phyloP scores from a whole-genome alignment of 805 yeast species.

The Metschnikowia shivogae region DNA sequence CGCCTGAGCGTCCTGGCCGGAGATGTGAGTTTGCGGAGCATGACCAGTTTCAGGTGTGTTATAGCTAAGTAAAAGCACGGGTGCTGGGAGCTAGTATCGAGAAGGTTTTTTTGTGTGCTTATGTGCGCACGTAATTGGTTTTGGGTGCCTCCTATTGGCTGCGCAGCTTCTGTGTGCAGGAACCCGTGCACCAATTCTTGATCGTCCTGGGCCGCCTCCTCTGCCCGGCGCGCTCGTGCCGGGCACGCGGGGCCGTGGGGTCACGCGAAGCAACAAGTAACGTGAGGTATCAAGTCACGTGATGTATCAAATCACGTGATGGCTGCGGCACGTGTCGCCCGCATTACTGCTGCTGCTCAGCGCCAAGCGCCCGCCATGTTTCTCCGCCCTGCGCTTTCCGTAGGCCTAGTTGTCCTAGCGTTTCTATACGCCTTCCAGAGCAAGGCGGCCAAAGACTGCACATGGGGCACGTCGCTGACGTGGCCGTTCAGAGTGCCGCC shows the following conservation, averaged over 20 bases:
- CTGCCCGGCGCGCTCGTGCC: not conserved
- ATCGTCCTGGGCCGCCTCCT: not conserved
- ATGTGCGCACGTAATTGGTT: constrained; percentile 13
- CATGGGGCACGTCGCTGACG: not conserved
- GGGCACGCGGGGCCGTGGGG: not conserved
- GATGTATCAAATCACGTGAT: no score
- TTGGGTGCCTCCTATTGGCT: constrained; percentile 17
- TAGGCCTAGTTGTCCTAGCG: not conserved
- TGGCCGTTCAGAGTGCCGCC: not conserved
- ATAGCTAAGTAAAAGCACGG: not conserved
- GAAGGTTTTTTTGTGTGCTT: constrained; percentile 9
- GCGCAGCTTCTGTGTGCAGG: not conserved
- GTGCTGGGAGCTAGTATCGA: constrained; percentile 1
- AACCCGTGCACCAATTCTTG: not conserved
- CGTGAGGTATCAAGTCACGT: no score
- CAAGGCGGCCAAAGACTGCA: not conserved
- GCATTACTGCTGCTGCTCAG: no score
- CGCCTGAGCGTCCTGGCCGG: constrained; percentile 26
- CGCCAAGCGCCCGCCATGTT: not conserved
- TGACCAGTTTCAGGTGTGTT: constrained; percentile 9
- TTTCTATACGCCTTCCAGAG: not conserved
- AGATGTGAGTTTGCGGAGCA: constrained; percentile 36
- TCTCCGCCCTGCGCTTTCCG: not conserved
- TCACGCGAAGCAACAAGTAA: no score
- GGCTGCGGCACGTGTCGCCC: no score